A percentile compares a stretch with the other conserved stretches of the same genome.
These are phyloP conservation scores for Heracleum sosnowskyi DNA, from an alignment of 129 eudicot genomes.

Conservation along the genomic window DNA sequence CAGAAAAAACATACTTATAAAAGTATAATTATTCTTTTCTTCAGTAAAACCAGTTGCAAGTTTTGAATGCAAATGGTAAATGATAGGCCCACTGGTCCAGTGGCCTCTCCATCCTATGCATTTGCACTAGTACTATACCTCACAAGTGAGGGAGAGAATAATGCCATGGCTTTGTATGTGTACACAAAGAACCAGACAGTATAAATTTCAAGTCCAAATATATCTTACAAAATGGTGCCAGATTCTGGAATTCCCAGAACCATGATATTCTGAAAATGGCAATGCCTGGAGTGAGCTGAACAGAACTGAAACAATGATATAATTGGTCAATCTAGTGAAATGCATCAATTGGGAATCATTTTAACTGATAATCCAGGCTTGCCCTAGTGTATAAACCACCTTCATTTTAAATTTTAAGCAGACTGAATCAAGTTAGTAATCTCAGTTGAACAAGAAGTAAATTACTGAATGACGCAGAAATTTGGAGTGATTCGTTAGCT, in stretches of 20 bases:
- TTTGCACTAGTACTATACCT: conserved; percentile 1
- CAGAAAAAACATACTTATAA: not conserved
- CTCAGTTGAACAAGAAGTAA: not conserved
- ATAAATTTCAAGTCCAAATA: not conserved
- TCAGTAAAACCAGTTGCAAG: not conserved
- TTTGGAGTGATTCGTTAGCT: not conserved
- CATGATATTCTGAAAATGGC: conserved; percentile 5
- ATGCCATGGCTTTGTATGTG: not conserved
- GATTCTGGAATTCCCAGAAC: not conserved
- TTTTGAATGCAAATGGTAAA: conserved; percentile 5
- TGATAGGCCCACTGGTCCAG: conserved; percentile 1
- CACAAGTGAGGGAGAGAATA: conserved; percentile 9
- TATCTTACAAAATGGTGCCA: conserved; percentile 1
- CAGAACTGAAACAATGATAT: not conserved
- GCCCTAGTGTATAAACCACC: not conserved
- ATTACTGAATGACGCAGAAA: not conserved
- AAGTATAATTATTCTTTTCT: conserved; percentile 4
- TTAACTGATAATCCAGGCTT: not conserved
- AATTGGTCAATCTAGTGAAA: not conserved
- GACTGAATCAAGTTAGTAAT: not conserved
- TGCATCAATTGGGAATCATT: not conserved
- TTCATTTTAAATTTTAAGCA: too few relatives aligned
- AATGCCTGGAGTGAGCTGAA: conserved; percentile 1
- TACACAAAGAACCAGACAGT: not conserved
- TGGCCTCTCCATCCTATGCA: not conserved